Conservation (phyloP, 176 grass and related monocot genomes). For the Avena insularis region DNA sequence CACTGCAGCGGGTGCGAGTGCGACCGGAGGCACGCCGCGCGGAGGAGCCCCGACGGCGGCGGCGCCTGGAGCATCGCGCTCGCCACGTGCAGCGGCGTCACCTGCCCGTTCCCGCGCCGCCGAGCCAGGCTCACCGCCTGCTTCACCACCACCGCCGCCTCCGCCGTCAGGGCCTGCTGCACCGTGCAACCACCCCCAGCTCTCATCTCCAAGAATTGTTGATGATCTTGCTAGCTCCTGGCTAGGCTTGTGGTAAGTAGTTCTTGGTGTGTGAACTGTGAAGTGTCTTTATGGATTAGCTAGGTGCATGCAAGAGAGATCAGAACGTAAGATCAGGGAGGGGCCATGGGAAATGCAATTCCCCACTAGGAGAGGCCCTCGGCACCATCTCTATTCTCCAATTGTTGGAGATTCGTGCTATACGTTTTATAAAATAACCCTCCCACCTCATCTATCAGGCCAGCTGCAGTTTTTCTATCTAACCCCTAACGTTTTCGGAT, state of each 20-base stretch:
- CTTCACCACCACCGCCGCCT: slow-evolving; percentile 50
- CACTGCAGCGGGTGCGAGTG: slow-evolving; percentile 59
- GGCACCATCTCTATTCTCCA: too few species aligned
- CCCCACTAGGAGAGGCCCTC: too few species aligned
- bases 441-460: too few species aligned
- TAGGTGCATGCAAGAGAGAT: neutral
- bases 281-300: neutral
- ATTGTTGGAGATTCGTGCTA: too few species aligned
- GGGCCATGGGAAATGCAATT: too few species aligned
- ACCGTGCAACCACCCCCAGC: neutral
- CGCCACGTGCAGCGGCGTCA: slow-evolving; percentile 62
- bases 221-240: neutral
- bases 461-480: too few species aligned
- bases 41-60: slow-evolving; percentile 32
- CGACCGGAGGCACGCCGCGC: slow-evolving; percentile 53
- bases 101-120: slow-evolving; percentile 46
- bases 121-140: slow-evolving; percentile 53
- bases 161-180: slow-evolving; percentile 43
- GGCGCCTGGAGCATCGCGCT: slow-evolving; percentile 52
- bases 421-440: too few species aligned
- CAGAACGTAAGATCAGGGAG: neutral
- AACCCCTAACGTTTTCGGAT: too few species aligned
- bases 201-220: neutral
- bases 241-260: neutral
- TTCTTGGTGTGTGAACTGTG: neutral